phyloP scores from a whole-genome alignment of 2,329 filamentous ascomycete species.

The Trichoderma lentiforme region DNA sequence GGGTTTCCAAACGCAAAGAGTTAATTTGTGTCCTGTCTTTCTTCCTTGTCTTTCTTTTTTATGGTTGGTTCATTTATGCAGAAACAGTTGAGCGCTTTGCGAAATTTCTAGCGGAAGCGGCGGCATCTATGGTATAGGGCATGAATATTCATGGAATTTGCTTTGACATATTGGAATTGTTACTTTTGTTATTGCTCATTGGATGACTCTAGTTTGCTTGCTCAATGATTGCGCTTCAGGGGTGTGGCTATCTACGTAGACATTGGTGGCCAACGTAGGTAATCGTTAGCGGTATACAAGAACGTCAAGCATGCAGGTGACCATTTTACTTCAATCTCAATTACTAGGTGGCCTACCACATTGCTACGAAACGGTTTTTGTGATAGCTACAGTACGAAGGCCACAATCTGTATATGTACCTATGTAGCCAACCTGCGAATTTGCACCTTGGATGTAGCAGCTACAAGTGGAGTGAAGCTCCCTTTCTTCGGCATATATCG shows the following conservation, averaged over 20 bases:
- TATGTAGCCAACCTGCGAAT: neutral
- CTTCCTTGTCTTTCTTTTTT: neutral
- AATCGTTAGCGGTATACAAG: neutral
- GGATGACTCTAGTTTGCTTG: neutral
- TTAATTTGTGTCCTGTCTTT: neutral
- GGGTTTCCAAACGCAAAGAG: neutral
- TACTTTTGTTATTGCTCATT: neutral
- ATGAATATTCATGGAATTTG: neutral
- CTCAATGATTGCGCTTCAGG: neutral
- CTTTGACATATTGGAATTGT: neutral
- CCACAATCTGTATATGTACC: too few species aligned
- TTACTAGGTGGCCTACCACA: neutral
- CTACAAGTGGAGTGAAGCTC: neutral
- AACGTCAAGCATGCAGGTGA: too few species aligned
- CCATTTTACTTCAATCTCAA: neutral
- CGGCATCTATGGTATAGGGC: neutral
- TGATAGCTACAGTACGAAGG: too few species aligned
- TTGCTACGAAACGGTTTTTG: neutral
- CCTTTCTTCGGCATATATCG: neutral
- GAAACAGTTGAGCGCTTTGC: neutral
- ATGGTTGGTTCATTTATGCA: neutral
- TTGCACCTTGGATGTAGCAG: neutral
- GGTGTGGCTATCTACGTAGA: neutral
- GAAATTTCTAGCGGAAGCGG: neutral
- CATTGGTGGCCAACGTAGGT: neutral